Percentiles rank a stretch among this genome's conserved stretches.
These are phyloP conservation scores for Tylopilus vinaceipallidus DNA, from an alignment of 768 basidiomycete species.

Conservation along the genomic window DNA sequence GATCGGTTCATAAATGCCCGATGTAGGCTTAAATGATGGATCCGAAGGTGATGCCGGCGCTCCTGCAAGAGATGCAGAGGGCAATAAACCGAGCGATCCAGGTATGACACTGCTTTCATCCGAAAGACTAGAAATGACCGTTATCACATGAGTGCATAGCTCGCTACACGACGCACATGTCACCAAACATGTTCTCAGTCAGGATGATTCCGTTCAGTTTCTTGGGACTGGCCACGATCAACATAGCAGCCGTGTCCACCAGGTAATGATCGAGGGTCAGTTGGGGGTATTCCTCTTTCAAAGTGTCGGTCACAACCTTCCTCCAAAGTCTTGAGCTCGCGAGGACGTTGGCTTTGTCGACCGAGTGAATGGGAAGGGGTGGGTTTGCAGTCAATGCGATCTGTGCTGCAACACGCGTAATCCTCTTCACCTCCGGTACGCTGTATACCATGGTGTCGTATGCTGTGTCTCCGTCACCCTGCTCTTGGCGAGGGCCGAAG, in stretches of 20 bases:
- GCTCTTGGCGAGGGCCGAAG: conserved; percentile 92
- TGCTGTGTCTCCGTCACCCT: conserved; percentile 66
- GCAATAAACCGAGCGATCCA: conserved; percentile 92
- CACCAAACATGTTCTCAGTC: conserved; percentile 95
- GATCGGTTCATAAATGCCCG: conserved; percentile 96
- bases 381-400: conserved; percentile 83
- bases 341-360: conserved; percentile 99
- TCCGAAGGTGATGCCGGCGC: conserved; percentile 59
- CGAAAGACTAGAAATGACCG: conserved; percentile 61
- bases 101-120: conserved; percentile 98
- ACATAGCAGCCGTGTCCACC: conserved; percentile 95
- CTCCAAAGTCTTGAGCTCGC: conserved; percentile 94
- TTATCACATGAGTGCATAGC: conserved; percentile 2
- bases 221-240: conserved; percentile 84
- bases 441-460: conserved; percentile 96
- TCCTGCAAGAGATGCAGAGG: conserved; percentile 94
- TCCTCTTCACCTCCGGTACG: conserved; percentile 86
- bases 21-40: conserved; percentile 69
- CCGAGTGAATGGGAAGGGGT: conserved; percentile 83
- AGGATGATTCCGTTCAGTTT: conserved; percentile 95
- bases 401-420: conserved; percentile 93
- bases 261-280: conserved; percentile 86
- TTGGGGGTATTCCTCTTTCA: conserved; percentile 85
- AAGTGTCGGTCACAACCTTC: conserved; percentile 83
- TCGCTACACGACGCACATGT: conserved; percentile 67